phyloP scores from a whole-genome alignment of 164 flowering plant species.

The Kalanchoe fedtschenkoi region DNA sequence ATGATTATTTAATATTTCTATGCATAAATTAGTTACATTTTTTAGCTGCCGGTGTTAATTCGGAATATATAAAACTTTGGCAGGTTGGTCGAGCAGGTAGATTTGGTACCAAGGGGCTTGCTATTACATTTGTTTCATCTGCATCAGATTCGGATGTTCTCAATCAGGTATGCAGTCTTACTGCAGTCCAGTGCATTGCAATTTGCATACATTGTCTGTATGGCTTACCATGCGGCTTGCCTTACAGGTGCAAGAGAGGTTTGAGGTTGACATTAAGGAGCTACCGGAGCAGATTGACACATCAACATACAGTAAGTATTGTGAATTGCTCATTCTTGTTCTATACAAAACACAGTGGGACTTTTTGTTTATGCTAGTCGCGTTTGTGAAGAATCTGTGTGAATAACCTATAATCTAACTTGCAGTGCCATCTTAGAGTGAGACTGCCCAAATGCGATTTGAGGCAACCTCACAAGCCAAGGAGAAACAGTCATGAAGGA shows the following conservation, averaged over 20 bases:
- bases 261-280: constrained; percentile 94
- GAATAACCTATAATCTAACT: no score
- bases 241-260: constrained; percentile 84
- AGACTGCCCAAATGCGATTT: no score
- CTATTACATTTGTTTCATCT: constrained; percentile 90
- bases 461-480: no score
- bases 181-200: neutral
- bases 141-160: constrained; percentile 90
- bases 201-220: neutral
- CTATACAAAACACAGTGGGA: no score
- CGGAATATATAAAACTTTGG: neutral
- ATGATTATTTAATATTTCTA: neutral
- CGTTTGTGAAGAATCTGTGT: no score
- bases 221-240: neutral
- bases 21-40: neutral
- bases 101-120: constrained; percentile 96
- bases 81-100: constrained; percentile 99
- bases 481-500: no score
- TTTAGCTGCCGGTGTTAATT: neutral
- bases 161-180: constrained; percentile 50
- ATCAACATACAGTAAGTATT: constrained; percentile 81
- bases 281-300: constrained; percentile 99
- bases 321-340: neutral
- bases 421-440: no score
- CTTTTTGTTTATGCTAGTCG: no score